Evolutionary conservation across 2,329 filamentous ascomycete species (phyloP), one percentile per base, ranked within the genome.

Genomic region (Fusarium decemcellulare): DNA sequence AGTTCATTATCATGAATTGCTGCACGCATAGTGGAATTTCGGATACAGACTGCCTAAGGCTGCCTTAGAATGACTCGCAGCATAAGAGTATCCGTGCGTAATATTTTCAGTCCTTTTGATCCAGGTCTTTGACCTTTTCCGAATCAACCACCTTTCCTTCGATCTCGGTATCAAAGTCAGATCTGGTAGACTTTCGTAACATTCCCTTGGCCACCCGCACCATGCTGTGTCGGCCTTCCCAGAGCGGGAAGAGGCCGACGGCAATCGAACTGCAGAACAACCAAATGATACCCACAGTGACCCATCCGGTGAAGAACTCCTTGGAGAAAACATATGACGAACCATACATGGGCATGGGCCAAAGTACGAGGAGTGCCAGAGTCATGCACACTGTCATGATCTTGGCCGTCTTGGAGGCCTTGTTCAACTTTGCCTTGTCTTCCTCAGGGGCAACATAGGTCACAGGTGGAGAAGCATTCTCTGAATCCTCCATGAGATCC

Each of bases 331-430:
- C 87, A 77, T 97, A 97, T 1, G 88, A 88, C 0, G 86, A 86
- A 11, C 93, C 94, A 76, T 96, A 97, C 89, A 97, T 90, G 1
- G 94, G 94, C 87, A 97, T 95, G 0, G 95, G 94, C 94, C 94
- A 97, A 15, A 97, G 86, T 2, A 97, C 85, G 0, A 97, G 83
- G 59, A 97, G 84, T 0, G 89, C 86, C 0, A 97, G 65, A 0
- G 93, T 92, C 82, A 81, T 78, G 30, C 74, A 68, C 8, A 77
- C 47, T 0, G 80, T 80, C n/a, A 75, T 73, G 9, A 74, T 74
- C 40, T 74, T 72, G 5, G 85, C 83, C 36, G 86, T 83, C 63
- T 82, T 84, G 8, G 86, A 87, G 0, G 88, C 86, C 29, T 82
- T 84, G 64, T 85, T 82, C 32, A 91, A 80, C 68, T 86, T 86